These are phyloP conservation scores for Fusarium napiforme DNA, from an alignment of 2,329 filamentous ascomycete genomes.

Conservation along the genomic window DNA sequence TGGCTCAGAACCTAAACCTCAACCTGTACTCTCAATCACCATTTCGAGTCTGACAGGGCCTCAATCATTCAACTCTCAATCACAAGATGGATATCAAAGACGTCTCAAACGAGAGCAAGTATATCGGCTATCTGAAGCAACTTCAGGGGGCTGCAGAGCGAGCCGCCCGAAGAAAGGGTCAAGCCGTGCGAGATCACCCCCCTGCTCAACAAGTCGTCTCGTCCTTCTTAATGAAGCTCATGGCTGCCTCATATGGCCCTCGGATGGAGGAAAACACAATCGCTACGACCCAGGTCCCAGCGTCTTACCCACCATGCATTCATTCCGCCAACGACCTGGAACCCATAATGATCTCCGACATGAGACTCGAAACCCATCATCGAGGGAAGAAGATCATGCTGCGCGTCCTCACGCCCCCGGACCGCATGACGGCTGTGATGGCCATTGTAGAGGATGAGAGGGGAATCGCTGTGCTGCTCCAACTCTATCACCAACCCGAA, in stretches of 20 bases:
- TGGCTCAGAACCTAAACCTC: background rate
- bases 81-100: conserved; percentile 7
- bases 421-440: background rate
- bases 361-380: background rate
- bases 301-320: background rate
- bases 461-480: background rate
- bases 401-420: background rate
- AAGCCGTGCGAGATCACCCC: background rate
- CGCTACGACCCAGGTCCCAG: conserved; percentile 1
- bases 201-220: background rate
- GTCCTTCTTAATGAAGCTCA: background rate
- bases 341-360: background rate
- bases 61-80: too few species aligned
- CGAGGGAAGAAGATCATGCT: background rate
- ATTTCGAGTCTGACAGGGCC: background rate
- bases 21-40: background rate
- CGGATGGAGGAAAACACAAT: background rate
- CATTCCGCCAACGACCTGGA: background rate
- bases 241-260: background rate
- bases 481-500: background rate
- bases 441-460: background rate
- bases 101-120: background rate
- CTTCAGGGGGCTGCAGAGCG: background rate
- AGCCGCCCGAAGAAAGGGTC: background rate
- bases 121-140: background rate